phyloP scores from a whole-genome alignment of 352 stramenopile genomes.

The Plasmopara halstedii region DNA sequence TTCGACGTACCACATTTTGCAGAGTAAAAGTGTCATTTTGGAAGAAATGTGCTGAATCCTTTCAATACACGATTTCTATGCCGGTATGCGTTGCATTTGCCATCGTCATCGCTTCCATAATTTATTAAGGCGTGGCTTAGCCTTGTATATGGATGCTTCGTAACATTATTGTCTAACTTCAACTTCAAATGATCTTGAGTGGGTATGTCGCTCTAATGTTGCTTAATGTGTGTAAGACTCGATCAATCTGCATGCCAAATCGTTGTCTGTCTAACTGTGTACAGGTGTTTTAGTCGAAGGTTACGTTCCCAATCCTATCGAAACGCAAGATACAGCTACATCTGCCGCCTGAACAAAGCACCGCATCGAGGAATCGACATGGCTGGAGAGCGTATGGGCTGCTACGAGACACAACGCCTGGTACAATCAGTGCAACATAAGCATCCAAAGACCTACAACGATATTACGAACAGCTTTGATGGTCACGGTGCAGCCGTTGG shows the following conservation, averaged over 20 bases:
- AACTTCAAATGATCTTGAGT: no score
- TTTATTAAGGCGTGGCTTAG: no score
- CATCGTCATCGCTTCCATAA: slow-evolving; percentile 52
- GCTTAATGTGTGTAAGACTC: slow-evolving; percentile 4
- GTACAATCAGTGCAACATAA: slow-evolving; percentile 20
- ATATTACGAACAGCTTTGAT: slow-evolving; percentile 21
- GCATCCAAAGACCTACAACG: slow-evolving; percentile 12
- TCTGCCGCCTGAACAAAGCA: neutral
- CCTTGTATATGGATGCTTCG: no score
- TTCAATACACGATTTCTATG: slow-evolving; percentile 60
- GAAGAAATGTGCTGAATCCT: slow-evolving; percentile 85
- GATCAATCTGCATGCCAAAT: slow-evolving; percentile 1
- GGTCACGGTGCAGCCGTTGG: slow-evolving; percentile 13
- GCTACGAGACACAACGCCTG: slow-evolving; percentile 29
- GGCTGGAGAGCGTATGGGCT: slow-evolving; percentile 13
- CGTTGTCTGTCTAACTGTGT: neutral
- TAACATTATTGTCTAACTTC: no score
- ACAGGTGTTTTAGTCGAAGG: no score
- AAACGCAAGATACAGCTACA: slow-evolving; percentile 7
- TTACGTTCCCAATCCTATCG: slow-evolving; percentile 9
- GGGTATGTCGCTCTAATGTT: slow-evolving; percentile 10
- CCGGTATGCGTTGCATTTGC: slow-evolving; percentile 56
- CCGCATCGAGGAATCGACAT: slow-evolving; percentile 4
- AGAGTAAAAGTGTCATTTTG: no score
- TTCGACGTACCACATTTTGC: no score